Conservation (phyloP, 129 eudicot genomes). For the Erigeron canadensis region DNA sequence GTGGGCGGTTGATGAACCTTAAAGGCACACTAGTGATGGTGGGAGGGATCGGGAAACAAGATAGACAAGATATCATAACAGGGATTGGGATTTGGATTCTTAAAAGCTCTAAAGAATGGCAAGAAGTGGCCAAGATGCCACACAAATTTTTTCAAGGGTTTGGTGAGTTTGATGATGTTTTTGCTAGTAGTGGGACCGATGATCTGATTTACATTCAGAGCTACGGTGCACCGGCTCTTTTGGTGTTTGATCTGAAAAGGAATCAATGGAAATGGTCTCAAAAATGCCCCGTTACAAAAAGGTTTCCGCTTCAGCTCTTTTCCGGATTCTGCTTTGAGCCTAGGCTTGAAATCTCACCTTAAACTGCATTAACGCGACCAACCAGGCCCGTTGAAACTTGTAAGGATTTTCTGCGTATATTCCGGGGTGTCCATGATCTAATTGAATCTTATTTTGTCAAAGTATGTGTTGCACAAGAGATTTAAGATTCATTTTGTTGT, state of each 20-base stretch:
- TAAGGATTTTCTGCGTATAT: conserved; percentile 12
- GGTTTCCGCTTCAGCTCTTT: conserved; percentile 94
- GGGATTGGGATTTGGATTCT: conserved; percentile 93
- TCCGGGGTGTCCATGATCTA: not conserved
- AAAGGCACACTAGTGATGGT: conserved; percentile 80
- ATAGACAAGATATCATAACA: conserved; percentile 75
- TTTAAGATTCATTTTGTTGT: conserved; percentile 21
- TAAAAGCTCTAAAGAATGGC: conserved; percentile 68
- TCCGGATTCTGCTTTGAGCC: conserved; percentile 98
- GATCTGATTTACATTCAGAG: conserved; percentile 89
- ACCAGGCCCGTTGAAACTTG: not conserved
- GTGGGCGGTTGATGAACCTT: conserved; percentile 94
- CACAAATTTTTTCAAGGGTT: conserved; percentile 89
- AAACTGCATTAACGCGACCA: not conserved
- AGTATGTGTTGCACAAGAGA: conserved; percentile 28
- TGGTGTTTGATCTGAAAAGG: conserved; percentile 61
- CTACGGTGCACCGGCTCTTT: conserved; percentile 86
- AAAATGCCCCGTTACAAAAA: conserved; percentile 85
- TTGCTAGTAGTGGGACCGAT: conserved; percentile 89
- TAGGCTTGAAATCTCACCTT: conserved; percentile 75
- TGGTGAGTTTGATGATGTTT: conserved; percentile 97
- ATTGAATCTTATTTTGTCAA: conserved; percentile 6
- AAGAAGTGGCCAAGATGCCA: conserved; percentile 85
- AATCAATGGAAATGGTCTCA: conserved; percentile 93
- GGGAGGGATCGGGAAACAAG: conserved; percentile 97